Evolutionary conservation across 768 basidiomycete species (phyloP).

Genomic region (Xanthoconium stramineum): DNA sequence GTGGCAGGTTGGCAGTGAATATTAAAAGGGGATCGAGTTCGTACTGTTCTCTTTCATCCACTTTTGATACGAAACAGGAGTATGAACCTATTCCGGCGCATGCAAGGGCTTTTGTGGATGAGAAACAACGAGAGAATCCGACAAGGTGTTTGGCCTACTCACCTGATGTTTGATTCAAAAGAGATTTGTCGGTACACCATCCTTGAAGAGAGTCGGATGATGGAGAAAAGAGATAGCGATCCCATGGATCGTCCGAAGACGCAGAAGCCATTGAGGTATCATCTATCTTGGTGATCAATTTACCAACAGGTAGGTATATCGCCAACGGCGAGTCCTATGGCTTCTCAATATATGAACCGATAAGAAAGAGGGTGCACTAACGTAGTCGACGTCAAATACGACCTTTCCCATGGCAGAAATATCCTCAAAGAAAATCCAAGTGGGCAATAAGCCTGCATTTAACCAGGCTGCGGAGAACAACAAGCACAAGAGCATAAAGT

Average conservation of each 20-base stretch:
- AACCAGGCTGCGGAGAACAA: conserved; percentile 38
- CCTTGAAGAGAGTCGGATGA: conserved; percentile 34
- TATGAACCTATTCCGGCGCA: conserved; percentile 6
- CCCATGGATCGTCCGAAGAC: conserved; percentile 42
- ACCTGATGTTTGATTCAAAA: conserved; percentile 26
- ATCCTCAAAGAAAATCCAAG: conserved; percentile 49
- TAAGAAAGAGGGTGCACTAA: conserved; percentile 31
- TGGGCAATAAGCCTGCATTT: conserved; percentile 26
- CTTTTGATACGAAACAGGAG: conserved; percentile 46
- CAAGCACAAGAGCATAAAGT: conserved; percentile 56
- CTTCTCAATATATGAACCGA: conserved; percentile 4
- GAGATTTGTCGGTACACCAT: conserved; percentile 56
- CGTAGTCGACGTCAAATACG: conserved; percentile 52
- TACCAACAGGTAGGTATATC: conserved; percentile 52
- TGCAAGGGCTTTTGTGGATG: not conserved
- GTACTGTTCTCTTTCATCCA: conserved; percentile 32
- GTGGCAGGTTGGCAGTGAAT: conserved; percentile 32
- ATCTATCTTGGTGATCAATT: conserved; percentile 63
- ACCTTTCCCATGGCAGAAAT: conserved; percentile 49
- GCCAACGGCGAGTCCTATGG: conserved; percentile 58
- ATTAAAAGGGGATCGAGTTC: conserved; percentile 59
- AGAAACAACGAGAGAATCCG: not conserved
- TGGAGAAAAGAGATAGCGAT: conserved; percentile 36
- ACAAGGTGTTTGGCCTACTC: not conserved
- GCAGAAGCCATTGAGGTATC: conserved; percentile 46